Evolutionary conservation across 2,329 filamentous ascomycete genomes (phyloP).

Genomic region (Xylaria sp.): DNA sequence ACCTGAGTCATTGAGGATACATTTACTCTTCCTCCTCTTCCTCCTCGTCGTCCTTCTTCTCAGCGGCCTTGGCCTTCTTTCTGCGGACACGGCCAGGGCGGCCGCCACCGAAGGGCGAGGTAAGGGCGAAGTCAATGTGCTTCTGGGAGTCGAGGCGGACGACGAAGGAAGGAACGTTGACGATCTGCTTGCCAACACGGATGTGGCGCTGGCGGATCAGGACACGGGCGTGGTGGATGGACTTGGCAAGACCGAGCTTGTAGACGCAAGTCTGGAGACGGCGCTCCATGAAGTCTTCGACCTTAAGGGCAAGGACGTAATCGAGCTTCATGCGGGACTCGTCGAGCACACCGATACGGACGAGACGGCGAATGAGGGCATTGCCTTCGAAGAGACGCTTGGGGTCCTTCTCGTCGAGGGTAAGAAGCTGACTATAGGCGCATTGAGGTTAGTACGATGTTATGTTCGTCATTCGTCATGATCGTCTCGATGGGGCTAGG

Average conservation of each 20-base stretch:
- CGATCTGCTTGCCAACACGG: slow-evolving; percentile 99
- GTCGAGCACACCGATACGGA: slow-evolving; percentile 98
- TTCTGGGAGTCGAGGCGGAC: slow-evolving; percentile 99
- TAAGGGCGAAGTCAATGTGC: slow-evolving; percentile 99
- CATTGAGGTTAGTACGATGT: slow-evolving; percentile 9
- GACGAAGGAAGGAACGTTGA: slow-evolving; percentile 99
- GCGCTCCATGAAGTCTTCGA: slow-evolving; percentile 99
- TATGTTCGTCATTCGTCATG: neutral
- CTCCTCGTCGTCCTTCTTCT: slow-evolving; percentile 73
- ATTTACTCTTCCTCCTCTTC: slow-evolving; percentile 78
- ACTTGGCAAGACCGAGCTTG: slow-evolving; percentile 99
- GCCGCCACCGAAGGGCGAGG: slow-evolving; percentile 95
- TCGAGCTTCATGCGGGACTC: slow-evolving; percentile 99
- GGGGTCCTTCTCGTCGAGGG: slow-evolving; percentile 99
- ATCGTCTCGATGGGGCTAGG: neutral
- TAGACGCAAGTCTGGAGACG: slow-evolving; percentile 99
- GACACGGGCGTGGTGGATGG: slow-evolving; percentile 99
- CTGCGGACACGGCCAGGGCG: slow-evolving; percentile 95
- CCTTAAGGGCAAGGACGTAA: slow-evolving; percentile 99
- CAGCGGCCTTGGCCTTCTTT: slow-evolving; percentile 98
- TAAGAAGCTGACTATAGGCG: slow-evolving; percentile 86
- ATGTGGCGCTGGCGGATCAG: slow-evolving; percentile 99
- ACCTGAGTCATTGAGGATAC: slow-evolving; percentile 26
- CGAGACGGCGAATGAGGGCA: slow-evolving; percentile 98
- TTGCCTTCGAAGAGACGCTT: slow-evolving; percentile 99